phyloP scores from a whole-genome alignment of 2,329 filamentous ascomycete species.

The Falciphora oryzae region DNA sequence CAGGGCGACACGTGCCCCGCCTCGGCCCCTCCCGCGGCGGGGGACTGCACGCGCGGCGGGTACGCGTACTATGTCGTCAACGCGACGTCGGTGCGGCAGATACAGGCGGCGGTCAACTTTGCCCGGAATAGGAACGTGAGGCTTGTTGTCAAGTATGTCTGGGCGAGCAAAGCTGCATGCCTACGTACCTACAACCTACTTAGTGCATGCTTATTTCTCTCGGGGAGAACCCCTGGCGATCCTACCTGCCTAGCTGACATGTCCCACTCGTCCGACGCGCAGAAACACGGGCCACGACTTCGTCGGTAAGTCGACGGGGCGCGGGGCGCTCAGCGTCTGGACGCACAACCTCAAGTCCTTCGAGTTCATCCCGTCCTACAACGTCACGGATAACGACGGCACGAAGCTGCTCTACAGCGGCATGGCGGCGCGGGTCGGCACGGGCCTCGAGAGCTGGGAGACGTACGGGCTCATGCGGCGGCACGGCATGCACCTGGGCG shows the following conservation, averaged over 20 bases:
- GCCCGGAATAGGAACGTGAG: conserved; percentile 32
- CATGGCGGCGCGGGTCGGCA: conserved; percentile 30
- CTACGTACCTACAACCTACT: neutral
- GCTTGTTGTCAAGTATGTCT: conserved; percentile 28
- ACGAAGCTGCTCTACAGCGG: conserved; percentile 25
- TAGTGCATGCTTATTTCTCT: no score
- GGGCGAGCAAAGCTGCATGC: neutral
- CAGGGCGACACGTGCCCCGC: conserved; percentile 30
- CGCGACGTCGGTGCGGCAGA: conserved; percentile 29
- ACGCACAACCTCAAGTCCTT: conserved; percentile 40
- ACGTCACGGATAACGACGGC: neutral
- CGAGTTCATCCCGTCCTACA: conserved; percentile 29
- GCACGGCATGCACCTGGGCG: conserved; percentile 25
- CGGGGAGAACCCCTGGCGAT: no score
- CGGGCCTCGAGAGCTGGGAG: conserved; percentile 30
- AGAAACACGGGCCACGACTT: conserved; percentile 41
- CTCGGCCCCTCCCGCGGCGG: conserved; percentile 6
- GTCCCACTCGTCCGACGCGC: neutral
- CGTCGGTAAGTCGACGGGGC: conserved; percentile 38
- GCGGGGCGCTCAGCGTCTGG: conserved; percentile 42
- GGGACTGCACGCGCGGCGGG: conserved; percentile 30
- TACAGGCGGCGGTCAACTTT: conserved; percentile 35
- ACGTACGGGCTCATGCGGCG: conserved; percentile 23
- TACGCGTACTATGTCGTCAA: conserved; percentile 34
- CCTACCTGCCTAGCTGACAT: no score